A percentile compares a stretch with the other conserved stretches of the same genome.
Evolutionary conservation across 2,329 filamentous ascomycete genomes (phyloP).

Genomic region (Epichloe aotearoae): DNA sequence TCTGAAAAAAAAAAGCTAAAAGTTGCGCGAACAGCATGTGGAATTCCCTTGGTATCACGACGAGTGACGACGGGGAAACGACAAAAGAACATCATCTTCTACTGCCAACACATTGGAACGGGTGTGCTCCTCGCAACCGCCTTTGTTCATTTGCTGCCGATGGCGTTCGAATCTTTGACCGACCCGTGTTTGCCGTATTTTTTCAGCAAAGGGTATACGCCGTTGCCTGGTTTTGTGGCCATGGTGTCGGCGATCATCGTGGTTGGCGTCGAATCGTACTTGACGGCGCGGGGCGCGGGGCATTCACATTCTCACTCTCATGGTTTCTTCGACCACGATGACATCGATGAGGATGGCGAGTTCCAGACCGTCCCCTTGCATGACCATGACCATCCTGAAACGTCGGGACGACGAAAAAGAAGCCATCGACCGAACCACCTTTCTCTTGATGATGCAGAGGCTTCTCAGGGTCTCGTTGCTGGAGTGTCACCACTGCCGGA

Average conservation of each 20-base stretch:
- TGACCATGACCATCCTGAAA: slow-evolving; percentile 12
- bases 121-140: slow-evolving; percentile 78
- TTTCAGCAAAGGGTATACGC: slow-evolving; percentile 67
- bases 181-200: slow-evolving; percentile 63
- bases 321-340: slow-evolving; percentile 35
- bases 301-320: slow-evolving; percentile 45
- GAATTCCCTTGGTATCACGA: slow-evolving; percentile 51
- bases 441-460: slow-evolving; percentile 36
- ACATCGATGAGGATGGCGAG: slow-evolving; percentile 24
- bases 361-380: slow-evolving; percentile 12
- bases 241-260: slow-evolving; percentile 75
- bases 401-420: slow-evolving; percentile 25
- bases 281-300: slow-evolving; percentile 56
- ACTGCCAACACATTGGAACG: slow-evolving; percentile 65
- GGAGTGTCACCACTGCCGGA: slow-evolving; percentile 45
- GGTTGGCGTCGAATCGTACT: slow-evolving; percentile 76
- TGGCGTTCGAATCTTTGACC: slow-evolving; percentile 52
- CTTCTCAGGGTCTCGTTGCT: slow-evolving; percentile 41
- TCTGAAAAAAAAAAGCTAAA: background rate
- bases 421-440: slow-evolving; percentile 34
- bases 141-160: slow-evolving; percentile 65
- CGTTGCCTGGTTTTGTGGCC: slow-evolving; percentile 68
- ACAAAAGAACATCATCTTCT: slow-evolving; percentile 48
- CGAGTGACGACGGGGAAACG: slow-evolving; percentile 42
- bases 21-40: slow-evolving; percentile 35